Base-by-base conservation (phyloP, 306 rosid genomes). In the Corylus americana region DNA sequence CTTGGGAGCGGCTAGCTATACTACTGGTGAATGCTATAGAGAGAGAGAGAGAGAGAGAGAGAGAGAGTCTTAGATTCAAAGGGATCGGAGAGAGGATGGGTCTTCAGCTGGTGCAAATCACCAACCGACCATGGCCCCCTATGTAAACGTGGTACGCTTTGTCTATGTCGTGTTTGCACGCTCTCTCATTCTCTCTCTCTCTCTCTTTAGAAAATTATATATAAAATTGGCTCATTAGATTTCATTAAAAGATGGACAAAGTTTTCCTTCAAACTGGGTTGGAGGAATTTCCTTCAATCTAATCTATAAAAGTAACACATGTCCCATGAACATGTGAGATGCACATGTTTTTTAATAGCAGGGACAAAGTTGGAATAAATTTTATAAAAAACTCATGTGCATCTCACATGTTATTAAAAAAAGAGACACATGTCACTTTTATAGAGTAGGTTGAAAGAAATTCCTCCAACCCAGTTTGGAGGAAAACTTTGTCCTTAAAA, bases 121-220 rank as follows among this genome's bases (percentile, higher is more conserved):
- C 83, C 91, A 81, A 87, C 90, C 91, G 86, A 76, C 85, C 87
- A 72, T 78, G 81, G 87, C 73, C 75, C 88, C 78, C 55, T 78
- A 27, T 82, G 72, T 72, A 75, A 87, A 94, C 92, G 97, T 88
- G 97, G 86, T 83, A 79, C 76, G 83, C 89, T 88, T 77, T 80
- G 90, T 88, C 75, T 71, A 81, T 87, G 91, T 93, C 97, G 98
- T 92, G 98, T 88, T 85, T 83, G 98, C 98, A 94, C 97, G 98
- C 94, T 80, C 91, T 80, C 80, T 80, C 55, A 8, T 55, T 54
- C 35, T 73, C 22, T 27, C 70, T 67, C 77, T 59, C 62, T 48
- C 74, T 70, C 57, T 49, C 64, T 70, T 69, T 64, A 22, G 61
- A 81, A 71, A 80, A 61, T 55, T 76, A 13, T 53, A 37, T 66